Conservation (phyloP, 2,329 filamentous ascomycete species). For the Coniella vitis region DNA sequence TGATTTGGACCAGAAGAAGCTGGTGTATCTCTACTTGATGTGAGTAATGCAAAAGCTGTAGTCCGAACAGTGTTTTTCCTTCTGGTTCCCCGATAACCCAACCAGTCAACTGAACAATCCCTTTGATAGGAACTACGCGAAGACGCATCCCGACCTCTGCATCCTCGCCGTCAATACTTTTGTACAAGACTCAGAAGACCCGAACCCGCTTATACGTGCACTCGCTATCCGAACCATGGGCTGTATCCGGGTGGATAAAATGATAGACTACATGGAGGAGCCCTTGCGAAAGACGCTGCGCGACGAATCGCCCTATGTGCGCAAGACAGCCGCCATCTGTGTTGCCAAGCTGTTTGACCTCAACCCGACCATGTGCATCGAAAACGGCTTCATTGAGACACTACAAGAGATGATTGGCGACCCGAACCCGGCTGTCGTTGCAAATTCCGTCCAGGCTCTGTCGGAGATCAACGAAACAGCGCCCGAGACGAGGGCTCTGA, state of each 20-base stretch:
- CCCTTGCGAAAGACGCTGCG: conserved; percentile 90
- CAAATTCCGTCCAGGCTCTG: conserved; percentile 90
- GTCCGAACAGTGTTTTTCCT: too few relatives aligned
- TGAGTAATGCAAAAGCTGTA: conserved; percentile 35
- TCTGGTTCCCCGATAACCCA: too few relatives aligned
- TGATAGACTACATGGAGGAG: conserved; percentile 99
- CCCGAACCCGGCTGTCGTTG: conserved; percentile 98
- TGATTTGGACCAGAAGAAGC: conserved; percentile 97
- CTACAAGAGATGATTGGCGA: conserved; percentile 95
- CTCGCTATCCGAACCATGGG: conserved; percentile 97
- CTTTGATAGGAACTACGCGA: conserved; percentile 83
- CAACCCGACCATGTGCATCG: conserved; percentile 84
- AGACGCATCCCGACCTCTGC: conserved; percentile 96
- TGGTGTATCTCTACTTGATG: conserved; percentile 98
- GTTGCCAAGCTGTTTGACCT: conserved; percentile 97
- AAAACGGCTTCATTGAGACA: conserved; percentile 92
- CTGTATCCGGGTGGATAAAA: conserved; percentile 96
- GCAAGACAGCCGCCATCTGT: conserved; percentile 95
- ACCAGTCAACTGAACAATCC: conserved; percentile 18
- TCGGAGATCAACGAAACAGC: conserved; percentile 86
- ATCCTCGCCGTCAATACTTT: conserved; percentile 99
- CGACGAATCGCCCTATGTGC: conserved; percentile 96
- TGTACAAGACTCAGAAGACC: conserved; percentile 97
- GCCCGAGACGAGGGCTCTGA: conserved; percentile 80
- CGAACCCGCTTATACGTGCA: conserved; percentile 90